Evolutionary conservation across 768 basidiomycete species (phyloP).

Genomic region (Pleurotus ostreatus): DNA sequence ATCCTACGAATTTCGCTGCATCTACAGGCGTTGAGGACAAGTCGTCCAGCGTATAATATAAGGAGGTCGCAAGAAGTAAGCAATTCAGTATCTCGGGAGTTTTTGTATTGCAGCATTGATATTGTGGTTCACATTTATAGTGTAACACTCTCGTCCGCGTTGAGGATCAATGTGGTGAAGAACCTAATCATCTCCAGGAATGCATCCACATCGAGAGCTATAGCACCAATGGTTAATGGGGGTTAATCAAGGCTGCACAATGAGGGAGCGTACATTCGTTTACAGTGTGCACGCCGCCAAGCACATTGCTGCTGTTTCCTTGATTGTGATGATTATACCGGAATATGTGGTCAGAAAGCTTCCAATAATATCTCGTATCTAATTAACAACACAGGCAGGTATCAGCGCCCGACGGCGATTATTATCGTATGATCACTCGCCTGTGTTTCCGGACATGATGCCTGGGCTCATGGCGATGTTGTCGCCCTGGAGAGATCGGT

Average conservation of each 20-base stretch:
- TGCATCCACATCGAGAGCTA: conserved; percentile 45
- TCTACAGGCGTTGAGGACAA: too few relatives aligned
- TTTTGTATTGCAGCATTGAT: too few relatives aligned
- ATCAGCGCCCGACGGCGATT: neutral
- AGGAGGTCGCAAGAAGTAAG: too few relatives aligned
- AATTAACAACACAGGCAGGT: conserved; percentile 15
- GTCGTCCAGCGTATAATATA: too few relatives aligned
- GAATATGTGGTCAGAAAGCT: conserved; percentile 59
- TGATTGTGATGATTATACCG: conserved; percentile 52
- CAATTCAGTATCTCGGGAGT: too few relatives aligned
- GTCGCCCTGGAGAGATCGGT: conserved; percentile 32
- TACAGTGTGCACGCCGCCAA: conserved; percentile 60
- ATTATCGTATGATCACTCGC: conserved; percentile 21
- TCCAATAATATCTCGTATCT: conserved; percentile 63
- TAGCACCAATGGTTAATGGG: conserved; percentile 9
- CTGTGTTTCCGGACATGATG: conserved; percentile 59
- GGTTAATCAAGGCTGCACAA: neutral
- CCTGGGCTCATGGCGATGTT: conserved; percentile 46
- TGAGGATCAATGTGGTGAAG: conserved; percentile 61
- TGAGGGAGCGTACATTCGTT: conserved; percentile 53
- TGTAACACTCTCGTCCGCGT: conserved; percentile 47
- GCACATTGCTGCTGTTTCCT: conserved; percentile 24
- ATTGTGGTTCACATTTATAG: too few relatives aligned
- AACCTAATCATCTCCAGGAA: conserved; percentile 67
- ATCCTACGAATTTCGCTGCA: too few relatives aligned